Base-by-base conservation (phyloP, 495 filamentous ascomycete genomes). In the Hyphodiscus hymeniophilus region DNA sequence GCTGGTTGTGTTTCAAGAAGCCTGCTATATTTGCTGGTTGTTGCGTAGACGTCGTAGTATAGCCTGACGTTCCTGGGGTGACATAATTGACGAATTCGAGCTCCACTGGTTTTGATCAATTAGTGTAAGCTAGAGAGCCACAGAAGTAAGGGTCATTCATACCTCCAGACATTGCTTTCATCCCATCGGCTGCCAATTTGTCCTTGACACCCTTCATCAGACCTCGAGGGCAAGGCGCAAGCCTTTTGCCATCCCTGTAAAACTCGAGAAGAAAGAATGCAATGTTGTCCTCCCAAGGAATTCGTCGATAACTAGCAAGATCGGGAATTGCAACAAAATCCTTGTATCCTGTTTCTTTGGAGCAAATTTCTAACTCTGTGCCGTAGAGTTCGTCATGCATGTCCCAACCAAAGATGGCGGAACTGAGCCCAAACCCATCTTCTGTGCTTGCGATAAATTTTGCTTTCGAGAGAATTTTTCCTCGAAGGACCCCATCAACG, bases 51-150 rank as follows among this genome's bases (percentile, higher is more conserved):
- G 54, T 4, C 6, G 57, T 50, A 15, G 68, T 72, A 46, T 80
- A 73, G 20, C 68, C 62, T 10, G 67, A 60, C 7, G 60, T 57
- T 22, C 65, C 50, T 15, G 89, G 89, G 7, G 80, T 71, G 55
- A 81, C 77, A 61, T 94, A 98, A 61, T 95, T 88, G 70, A 84
- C 96, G 75, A 98, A 98, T 63, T 98, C 92, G 71, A 94, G 91
- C 66, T 97, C 92, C 48, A 86, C 92, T 97, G 55, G n/a, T n/a
- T 31, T 31, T 1, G n/a, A 20, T 11, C 7, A 26, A 2, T 40
- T 7, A 15, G 55, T 33, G 57, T 42, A 20, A 47, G 41, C 24
- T 7, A 11, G 18, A 2, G 2, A 10, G 10, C 22, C 31, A 1
- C 1, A 13, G 20, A 11, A 17, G 12, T n/a, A 28, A n/a, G 21